Evolutionary conservation across 1,139 yeast genomes (phyloP), one percentile per base, ranked within the genome.

Genomic region (Blastobotrys indianensis): DNA sequence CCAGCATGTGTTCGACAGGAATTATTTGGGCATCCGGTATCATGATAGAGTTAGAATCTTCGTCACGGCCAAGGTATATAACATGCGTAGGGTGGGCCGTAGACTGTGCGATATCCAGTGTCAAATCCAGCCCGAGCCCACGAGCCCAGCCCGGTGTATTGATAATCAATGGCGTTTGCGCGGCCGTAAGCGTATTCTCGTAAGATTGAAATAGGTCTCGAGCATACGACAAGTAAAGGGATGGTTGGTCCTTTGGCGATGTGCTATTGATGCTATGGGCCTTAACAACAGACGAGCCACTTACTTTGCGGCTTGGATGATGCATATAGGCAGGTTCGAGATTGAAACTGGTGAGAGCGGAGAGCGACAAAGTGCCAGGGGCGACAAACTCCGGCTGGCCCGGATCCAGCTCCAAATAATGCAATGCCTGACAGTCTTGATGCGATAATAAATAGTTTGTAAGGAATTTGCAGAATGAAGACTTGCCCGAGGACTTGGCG

Each of bases 71-170:
- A 39, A 80, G 52, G 49, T 74, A 73, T 0, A 84, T 62, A 28
- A 85, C 62, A 51, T 76, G 70, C 0, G 82, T 73, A 0, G 94
- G 86, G n/a, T 69, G 63, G 1, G 77, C 62, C 1, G 59, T 52
- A 1, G 82, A 68, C 10, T 4, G 4, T 1, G 42, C 39, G 16
- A 87, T 66, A 12, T 73, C 68, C 12, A 66, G 67, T 16, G 86
- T 68, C 8, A 90, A 65, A 46, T 81, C 82, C 32, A 82, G 72
- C 0, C 97, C 98, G 50, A 79, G 80, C 0, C 97, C 97, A 63
- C 85, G 85, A 23, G 88, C 76, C 97, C 97, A 90, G 0, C 97
- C 97, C 0, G 97, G 94, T 0, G 94, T 79, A 56, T 90, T 90
- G 2, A 90, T 73, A 1, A 92, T 63, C 10, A 88, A 65, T 8